Evolutionary conservation across 345 rosid species (phyloP).

Genomic region (Salix udensis): DNA sequence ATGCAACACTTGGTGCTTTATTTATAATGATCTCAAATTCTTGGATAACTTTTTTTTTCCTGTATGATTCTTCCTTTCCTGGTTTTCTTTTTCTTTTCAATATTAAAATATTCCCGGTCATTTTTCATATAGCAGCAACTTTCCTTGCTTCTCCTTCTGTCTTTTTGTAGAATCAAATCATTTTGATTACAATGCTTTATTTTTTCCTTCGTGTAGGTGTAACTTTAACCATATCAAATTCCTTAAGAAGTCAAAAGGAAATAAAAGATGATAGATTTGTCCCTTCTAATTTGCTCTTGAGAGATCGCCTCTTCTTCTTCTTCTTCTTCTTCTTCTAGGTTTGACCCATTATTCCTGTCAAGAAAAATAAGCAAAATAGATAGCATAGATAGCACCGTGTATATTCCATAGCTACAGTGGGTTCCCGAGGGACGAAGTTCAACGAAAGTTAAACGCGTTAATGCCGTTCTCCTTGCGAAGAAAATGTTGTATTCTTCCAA

Average conservation of each 20-base stretch:
- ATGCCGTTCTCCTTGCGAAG: not conserved
- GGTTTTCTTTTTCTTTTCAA: not conserved
- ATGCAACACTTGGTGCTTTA: conserved; percentile 9
- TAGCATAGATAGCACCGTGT: not conserved
- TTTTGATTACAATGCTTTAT: conserved; percentile 12
- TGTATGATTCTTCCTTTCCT: not conserved
- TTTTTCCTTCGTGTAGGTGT: not conserved
- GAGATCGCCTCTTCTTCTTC: not conserved
- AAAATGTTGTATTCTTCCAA: not conserved
- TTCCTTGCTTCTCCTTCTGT: not conserved
- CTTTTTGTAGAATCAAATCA: conserved; percentile 20
- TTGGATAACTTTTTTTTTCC: not conserved
- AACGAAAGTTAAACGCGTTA: not conserved
- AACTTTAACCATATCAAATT: not conserved
- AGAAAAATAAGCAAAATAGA: not conserved
- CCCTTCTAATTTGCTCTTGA: not conserved
- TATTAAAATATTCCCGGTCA: not conserved
- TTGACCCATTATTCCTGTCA: not conserved
- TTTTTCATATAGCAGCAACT: conserved; percentile 3
- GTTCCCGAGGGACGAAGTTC: not conserved
- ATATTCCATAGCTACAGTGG: not conserved
- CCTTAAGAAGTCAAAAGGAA: not conserved
- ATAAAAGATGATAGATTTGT: not conserved
- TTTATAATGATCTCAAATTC: not conserved
- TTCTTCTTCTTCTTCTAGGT: not conserved